Conservation (phyloP, 176 grass and related monocot genomes). For the Dactylis glomerata region DNA sequence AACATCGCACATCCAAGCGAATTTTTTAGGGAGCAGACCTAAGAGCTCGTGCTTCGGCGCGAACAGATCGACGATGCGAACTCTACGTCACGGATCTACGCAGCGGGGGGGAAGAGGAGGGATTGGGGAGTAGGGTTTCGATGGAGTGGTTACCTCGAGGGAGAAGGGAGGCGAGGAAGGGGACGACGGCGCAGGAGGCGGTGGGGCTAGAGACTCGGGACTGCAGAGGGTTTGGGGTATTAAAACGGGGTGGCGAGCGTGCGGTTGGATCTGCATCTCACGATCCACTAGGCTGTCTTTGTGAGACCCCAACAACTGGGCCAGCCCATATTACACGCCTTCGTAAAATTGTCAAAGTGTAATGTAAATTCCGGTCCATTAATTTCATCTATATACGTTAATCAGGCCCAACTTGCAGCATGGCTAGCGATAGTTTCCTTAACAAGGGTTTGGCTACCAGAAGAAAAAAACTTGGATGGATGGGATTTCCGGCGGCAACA, state of each 20-base stretch:
- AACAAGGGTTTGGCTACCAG: too few species aligned
- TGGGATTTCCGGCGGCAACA: too few species aligned
- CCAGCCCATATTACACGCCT: background rate
- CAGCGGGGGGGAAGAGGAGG: too few species aligned
- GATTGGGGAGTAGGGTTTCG: background rate
- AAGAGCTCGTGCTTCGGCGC: background rate
- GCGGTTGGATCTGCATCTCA: slow-evolving; percentile 1
- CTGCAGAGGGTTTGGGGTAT: background rate
- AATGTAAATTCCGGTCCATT: too few species aligned
- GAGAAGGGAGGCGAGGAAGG: background rate
- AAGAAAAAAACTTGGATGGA: too few species aligned
- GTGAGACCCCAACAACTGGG: background rate
- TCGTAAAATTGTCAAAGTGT: too few species aligned
- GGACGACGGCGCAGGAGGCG: background rate
- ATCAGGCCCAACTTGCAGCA: too few species aligned
- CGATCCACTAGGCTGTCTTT: background rate
- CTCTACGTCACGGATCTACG: background rate
- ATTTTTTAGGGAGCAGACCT: too few species aligned
- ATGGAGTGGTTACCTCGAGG: background rate
- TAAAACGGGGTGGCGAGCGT: background rate
- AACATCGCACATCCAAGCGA: background rate
- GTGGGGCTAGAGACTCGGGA: background rate
- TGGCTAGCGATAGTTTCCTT: too few species aligned
- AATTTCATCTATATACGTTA: too few species aligned
- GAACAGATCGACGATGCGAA: background rate